These are phyloP conservation scores for Symbiotaphrina buchneri DNA, from an alignment of 495 filamentous ascomycete species.

Conservation along the genomic window DNA sequence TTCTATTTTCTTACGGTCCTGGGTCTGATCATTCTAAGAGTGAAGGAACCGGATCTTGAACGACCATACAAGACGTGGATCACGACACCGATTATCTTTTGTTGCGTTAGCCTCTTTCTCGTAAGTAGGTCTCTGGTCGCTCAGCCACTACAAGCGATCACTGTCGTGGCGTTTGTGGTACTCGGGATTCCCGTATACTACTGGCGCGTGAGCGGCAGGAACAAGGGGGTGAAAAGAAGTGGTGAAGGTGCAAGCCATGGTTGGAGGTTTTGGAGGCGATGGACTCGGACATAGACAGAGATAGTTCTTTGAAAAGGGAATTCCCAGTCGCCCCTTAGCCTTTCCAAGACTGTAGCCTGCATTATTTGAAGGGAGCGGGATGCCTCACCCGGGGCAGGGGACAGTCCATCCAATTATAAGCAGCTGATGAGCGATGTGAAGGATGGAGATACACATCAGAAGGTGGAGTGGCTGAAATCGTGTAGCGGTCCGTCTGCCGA, in stretches of 20 bases:
- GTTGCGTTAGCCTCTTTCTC: constrained; percentile 88
- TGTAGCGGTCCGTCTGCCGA: too few relatives aligned
- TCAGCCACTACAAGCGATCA: constrained; percentile 69
- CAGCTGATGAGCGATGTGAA: too few relatives aligned
- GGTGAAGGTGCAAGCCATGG: constrained; percentile 15
- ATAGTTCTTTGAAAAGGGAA: background rate
- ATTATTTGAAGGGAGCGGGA: background rate
- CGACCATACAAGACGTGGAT: constrained; percentile 91
- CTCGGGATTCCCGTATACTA: constrained; percentile 74
- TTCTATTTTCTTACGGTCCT: constrained; percentile 96
- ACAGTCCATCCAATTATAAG: too few relatives aligned
- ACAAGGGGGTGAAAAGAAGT: constrained; percentile 14
- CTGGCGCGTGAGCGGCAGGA: constrained; percentile 48
- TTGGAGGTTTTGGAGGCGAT: constrained; percentile 38
- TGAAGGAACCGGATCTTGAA: constrained; percentile 74
- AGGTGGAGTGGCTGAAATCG: too few relatives aligned
- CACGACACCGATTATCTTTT: constrained; percentile 89
- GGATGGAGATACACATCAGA: too few relatives aligned
- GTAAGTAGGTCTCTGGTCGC: constrained; percentile 72
- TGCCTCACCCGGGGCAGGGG: too few relatives aligned
- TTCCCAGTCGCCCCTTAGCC: background rate
- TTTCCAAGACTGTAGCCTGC: background rate
- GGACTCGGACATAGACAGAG: constrained; percentile 7
- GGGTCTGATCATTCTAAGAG: constrained; percentile 71
- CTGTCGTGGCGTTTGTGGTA: constrained; percentile 64